Evolutionary conservation across 495 filamentous ascomycete genomes (phyloP).

Genomic region (Xylaria intraflava): DNA sequence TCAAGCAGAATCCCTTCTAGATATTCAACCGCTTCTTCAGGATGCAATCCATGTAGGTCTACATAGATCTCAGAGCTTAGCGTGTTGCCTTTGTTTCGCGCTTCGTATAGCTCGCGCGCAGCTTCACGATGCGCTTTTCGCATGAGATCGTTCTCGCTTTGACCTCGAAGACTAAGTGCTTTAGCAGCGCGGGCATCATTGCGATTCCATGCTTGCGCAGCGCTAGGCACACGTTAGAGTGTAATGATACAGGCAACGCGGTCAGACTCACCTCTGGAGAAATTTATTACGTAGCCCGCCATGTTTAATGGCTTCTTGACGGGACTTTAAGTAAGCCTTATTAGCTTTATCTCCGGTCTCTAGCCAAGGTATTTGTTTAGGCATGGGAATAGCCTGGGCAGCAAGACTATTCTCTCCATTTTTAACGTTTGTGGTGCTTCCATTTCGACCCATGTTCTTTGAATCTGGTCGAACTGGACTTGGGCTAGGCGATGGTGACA

Average conservation of each 20-base stretch:
- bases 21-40: constrained; percentile 94
- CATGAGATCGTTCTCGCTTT: constrained; percentile 96
- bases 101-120: constrained; percentile 84
- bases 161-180: constrained; percentile 85
- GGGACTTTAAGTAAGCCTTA: constrained; percentile 86
- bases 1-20: constrained; percentile 80
- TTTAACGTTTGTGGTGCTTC: constrained; percentile 46
- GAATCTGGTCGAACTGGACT: constrained; percentile 38
- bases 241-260: not conserved
- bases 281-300: constrained; percentile 95
- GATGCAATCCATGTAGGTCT: constrained; percentile 92
- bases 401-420: constrained; percentile 73
- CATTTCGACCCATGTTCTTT: constrained; percentile 46
- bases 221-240: constrained; percentile 47
- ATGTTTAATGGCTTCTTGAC: constrained; percentile 92
- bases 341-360: constrained; percentile 90
- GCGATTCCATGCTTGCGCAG: constrained; percentile 99
- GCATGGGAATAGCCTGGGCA: constrained; percentile 73
- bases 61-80: constrained; percentile 73
- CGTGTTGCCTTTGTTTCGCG: constrained; percentile 71
- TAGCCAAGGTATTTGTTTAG: constrained; percentile 93
- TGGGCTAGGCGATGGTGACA: constrained; percentile 56
- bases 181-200: constrained; percentile 96
- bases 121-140: constrained; percentile 94
- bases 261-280: constrained; percentile 67